Evolutionary conservation across 2,329 filamentous ascomycete species (phyloP), one percentile per base, ranked within the genome.

Genomic region (Endoconidiophora polonica): DNA sequence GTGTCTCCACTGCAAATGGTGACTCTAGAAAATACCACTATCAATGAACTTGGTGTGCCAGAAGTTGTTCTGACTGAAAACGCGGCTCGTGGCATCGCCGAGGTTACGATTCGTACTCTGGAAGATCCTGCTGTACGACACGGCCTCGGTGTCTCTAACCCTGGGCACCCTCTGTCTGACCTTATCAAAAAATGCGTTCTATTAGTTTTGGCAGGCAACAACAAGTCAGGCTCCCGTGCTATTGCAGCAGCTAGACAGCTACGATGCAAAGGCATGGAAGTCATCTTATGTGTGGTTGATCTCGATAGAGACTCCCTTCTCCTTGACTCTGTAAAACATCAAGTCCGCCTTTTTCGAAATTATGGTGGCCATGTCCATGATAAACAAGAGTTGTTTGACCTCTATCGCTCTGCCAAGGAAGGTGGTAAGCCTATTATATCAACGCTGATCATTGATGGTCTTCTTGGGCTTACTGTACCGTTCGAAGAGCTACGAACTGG

Each of bases 31-130:
- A 88, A 91, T 59, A 84, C 93, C 50, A 87, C 88, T 0, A 81
- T 87, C 53, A 82, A 85, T 40, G 87, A 95, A 56, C 77, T 93
- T 52, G 87, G 87, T 4, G 71, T 96, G 44, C 84, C 81, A 0
- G 86, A 94, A 61, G 86, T 91, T 48, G 81, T 95, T 63, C 86
- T 96, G 69, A 81, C 86, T 0, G 91, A 96, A 60, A 95, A 90
- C 60, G 84, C 88, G 1, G 90, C 85, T 16, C 78, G 90, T 23
- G 85, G 86, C 41, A 85, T 96, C 54, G 87, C 88, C 3, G 83
- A 94, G 64, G 82, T 88, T 24, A 81, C 86, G 0, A 70, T 93
- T 49, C 73, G 70, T 46, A 76, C 85, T 9, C 68, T 93, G 43
- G 71, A 70, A 1, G 76, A 79, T 55, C 76, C 70, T 52, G 79